These are phyloP conservation scores for Phanerodontia chrysosporium DNA, from an alignment of 768 basidiomycete genomes.

Conservation along the genomic window DNA sequence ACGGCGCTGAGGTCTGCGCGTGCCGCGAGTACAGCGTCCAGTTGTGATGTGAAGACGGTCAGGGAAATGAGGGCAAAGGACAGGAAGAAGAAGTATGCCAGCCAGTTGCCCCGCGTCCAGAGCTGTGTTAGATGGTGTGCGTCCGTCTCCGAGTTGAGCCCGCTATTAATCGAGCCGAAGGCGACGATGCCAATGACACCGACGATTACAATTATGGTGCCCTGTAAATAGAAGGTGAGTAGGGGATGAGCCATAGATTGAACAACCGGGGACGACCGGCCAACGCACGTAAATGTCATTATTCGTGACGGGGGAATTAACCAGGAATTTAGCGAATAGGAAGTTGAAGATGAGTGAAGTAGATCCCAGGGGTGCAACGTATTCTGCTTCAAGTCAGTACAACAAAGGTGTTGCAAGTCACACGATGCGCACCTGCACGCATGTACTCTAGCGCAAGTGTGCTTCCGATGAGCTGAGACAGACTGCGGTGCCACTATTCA, in stretches of 20 bases:
- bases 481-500: conserved; percentile 31
- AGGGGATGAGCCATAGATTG: too few species aligned
- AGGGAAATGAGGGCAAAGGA: conserved; percentile 59
- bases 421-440: conserved; percentile 58
- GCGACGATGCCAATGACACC: conserved; percentile 87
- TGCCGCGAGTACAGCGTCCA: conserved; percentile 68
- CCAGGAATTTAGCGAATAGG: conserved; percentile 85
- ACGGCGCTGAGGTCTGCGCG: conserved; percentile 65
- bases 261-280: too few species aligned
- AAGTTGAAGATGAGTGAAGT: conserved; percentile 96
- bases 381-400: conserved; percentile 48
- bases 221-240: conserved; percentile 36
- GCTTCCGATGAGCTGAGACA: conserved; percentile 84
- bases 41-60: conserved; percentile 63
- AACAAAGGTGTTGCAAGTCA: conserved; percentile 10
- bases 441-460: conserved; percentile 86
- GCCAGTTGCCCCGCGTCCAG: conserved; percentile 87
- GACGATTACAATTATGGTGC: conserved; percentile 76
- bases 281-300: conserved; percentile 74
- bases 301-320: conserved; percentile 79
- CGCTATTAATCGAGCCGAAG: conserved; percentile 81
- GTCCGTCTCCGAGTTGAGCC: conserved; percentile 69
- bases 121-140: conserved; percentile 73
- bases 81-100: conserved; percentile 86
- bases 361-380: conserved; percentile 93